These are phyloP conservation scores for Iberis amara DNA, from an alignment of 441 rosid species.

Conservation along the genomic window DNA sequence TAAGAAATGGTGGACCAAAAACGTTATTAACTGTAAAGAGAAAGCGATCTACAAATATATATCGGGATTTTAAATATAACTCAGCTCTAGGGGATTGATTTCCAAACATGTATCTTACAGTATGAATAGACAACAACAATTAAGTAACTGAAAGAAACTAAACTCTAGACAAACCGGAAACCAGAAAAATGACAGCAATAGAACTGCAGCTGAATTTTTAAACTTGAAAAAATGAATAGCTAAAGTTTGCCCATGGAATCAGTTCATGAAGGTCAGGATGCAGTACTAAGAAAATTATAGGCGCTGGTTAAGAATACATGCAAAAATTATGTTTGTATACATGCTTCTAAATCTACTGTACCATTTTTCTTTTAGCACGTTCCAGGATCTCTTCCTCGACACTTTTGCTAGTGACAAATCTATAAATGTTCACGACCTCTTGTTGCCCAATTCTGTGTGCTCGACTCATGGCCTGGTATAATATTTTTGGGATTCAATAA, in stretches of 20 bases:
- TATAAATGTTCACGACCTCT: constrained; percentile 95
- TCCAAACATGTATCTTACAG: constrained; percentile 14
- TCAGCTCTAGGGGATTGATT: constrained; percentile 13
- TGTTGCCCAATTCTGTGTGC: constrained; percentile 99
- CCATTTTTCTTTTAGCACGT: constrained; percentile 99
- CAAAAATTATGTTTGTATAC: too few relatives aligned
- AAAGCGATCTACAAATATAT: constrained; percentile 2
- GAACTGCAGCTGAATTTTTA: constrained; percentile 3
- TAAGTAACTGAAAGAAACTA: constrained; percentile 1
- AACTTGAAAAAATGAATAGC: background rate
- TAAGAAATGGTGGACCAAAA: constrained; percentile 34
- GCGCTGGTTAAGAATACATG: too few relatives aligned
- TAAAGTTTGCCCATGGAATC: background rate
- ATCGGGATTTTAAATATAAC: constrained; percentile 5
- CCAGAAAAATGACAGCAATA: background rate
- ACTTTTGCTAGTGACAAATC: constrained; percentile 99
- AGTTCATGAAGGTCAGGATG: too few relatives aligned
- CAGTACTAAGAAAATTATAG: too few relatives aligned
- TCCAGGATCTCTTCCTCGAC: constrained; percentile 99
- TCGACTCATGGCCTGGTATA: constrained; percentile 97
- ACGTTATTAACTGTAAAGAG: constrained; percentile 12
- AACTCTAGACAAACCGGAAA: background rate
- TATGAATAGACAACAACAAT: constrained; percentile 4
- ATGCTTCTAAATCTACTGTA: constrained; percentile 29
- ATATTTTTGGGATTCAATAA: constrained; percentile 12